Evolutionary conservation across 768 basidiomycete species (phyloP).

Genomic region (Russula compacta): DNA sequence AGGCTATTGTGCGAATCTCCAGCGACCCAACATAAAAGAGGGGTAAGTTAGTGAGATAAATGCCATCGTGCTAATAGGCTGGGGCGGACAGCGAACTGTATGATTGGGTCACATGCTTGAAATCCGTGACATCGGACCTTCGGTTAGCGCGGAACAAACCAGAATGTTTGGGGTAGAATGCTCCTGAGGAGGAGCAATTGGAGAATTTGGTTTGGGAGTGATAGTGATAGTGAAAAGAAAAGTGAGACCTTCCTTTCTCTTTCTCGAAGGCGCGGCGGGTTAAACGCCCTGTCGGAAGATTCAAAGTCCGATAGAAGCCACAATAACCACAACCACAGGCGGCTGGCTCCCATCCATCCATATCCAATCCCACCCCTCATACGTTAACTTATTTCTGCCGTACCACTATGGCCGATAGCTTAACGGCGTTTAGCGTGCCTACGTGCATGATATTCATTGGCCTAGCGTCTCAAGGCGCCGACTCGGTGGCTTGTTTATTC

Average conservation of each 20-base stretch:
- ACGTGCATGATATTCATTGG: slow-evolving; percentile 15
- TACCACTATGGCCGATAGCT: background rate
- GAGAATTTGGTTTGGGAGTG: background rate
- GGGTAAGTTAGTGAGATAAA: background rate
- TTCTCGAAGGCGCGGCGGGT: background rate
- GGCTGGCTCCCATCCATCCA: background rate
- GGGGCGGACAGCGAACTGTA: background rate
- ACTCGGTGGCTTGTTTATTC: background rate
- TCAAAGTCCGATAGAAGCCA: slow-evolving; percentile 11
- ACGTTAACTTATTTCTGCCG: background rate
- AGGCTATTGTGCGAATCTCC: background rate
- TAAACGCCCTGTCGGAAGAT: background rate
- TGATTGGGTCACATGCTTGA: background rate
- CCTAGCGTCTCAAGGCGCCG: background rate
- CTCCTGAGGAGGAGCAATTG: background rate
- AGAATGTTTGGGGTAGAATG: background rate
- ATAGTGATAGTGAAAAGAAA: background rate
- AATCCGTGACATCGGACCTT: background rate
- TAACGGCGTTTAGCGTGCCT: slow-evolving; percentile 9
- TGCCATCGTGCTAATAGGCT: background rate
- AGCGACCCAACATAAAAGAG: background rate
- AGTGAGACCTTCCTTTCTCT: background rate
- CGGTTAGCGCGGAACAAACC: background rate
- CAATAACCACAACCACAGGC: background rate
- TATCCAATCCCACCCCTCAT: background rate